Conservation (phyloP, 2,329 filamentous ascomycete species). For the Didymella segeticola region DNA sequence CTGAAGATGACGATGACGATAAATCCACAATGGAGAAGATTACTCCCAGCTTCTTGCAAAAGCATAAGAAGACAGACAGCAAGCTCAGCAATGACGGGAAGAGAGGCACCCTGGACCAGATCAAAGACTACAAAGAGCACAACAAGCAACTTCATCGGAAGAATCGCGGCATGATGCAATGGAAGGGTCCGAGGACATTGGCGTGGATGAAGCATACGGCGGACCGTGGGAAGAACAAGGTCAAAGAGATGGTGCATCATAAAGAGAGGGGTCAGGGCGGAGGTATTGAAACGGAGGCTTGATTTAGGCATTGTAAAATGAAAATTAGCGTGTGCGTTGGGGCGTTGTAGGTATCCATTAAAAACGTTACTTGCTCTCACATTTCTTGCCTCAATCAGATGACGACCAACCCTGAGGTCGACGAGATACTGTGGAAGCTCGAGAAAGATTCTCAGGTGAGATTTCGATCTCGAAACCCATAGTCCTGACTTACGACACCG, state of each 20-base stretch:
- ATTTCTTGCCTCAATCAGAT: not conserved
- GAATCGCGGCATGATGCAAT: conserved; percentile 77
- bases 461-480: too few species aligned
- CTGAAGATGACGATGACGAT: conserved; percentile 31
- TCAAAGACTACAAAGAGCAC: conserved; percentile 60
- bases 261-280: conserved; percentile 60
- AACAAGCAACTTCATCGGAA: conserved; percentile 50
- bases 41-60: conserved; percentile 33
- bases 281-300: conserved; percentile 74
- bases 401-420: not conserved
- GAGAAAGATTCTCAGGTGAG: too few species aligned
- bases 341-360: not conserved
- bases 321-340: conserved; percentile 4
- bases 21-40: conserved; percentile 25
- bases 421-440: not conserved
- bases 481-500: not conserved
- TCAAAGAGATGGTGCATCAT: conserved; percentile 62
- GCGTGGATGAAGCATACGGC: conserved; percentile 68
- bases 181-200: conserved; percentile 63
- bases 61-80: conserved; percentile 28
- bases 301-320: conserved; percentile 1
- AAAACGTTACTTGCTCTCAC: not conserved
- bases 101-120: conserved; percentile 58
- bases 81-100: conserved; percentile 45
- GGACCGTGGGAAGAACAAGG: conserved; percentile 56